Conservation (phyloP, 805 yeast genomes). For the Candida xiaguanensis region DNA sequence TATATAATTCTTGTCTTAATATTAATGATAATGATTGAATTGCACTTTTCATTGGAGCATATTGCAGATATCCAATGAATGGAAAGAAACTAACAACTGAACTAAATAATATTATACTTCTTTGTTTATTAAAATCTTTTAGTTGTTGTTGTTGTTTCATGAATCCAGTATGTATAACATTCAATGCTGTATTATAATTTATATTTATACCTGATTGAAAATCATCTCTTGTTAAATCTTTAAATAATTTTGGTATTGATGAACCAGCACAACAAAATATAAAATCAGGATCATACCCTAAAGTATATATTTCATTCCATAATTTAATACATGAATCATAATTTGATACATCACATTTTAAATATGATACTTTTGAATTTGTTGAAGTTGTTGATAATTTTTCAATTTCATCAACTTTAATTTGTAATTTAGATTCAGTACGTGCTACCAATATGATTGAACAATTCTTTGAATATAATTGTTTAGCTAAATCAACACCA, state of each 20-base stretch:
- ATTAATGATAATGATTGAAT: conserved; percentile 69
- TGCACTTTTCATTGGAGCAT: conserved; percentile 88
- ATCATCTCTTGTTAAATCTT: conserved; percentile 58
- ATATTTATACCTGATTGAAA: conserved; percentile 58
- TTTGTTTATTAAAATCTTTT: conserved; percentile 33
- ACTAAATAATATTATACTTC: conserved; percentile 57
- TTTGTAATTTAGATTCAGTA: conserved; percentile 54
- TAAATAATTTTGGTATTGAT: conserved; percentile 72
- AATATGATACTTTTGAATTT: conserved; percentile 31
- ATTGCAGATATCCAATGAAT: conserved; percentile 86
- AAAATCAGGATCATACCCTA: conserved; percentile 56
- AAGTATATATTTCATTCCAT: conserved; percentile 29
- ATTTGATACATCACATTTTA: conserved; percentile 62
- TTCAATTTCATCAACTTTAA: conserved; percentile 45
- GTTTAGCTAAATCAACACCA: conserved; percentile 73
- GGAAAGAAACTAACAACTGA: conserved; percentile 82
- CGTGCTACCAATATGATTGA: conserved; percentile 76
- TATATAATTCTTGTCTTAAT: conserved; percentile 75
- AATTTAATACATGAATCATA: conserved; percentile 48
- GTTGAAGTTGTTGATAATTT: conserved; percentile 18
- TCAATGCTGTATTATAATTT: conserved; percentile 73
- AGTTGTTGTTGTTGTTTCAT: conserved; percentile 22
- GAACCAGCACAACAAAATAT: conserved; percentile 87
- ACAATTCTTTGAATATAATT: conserved; percentile 52
- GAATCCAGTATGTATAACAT: conserved; percentile 62